phyloP scores from a whole-genome alignment of 805 yeast species.

The Metschnikowia arizonensis region DNA sequence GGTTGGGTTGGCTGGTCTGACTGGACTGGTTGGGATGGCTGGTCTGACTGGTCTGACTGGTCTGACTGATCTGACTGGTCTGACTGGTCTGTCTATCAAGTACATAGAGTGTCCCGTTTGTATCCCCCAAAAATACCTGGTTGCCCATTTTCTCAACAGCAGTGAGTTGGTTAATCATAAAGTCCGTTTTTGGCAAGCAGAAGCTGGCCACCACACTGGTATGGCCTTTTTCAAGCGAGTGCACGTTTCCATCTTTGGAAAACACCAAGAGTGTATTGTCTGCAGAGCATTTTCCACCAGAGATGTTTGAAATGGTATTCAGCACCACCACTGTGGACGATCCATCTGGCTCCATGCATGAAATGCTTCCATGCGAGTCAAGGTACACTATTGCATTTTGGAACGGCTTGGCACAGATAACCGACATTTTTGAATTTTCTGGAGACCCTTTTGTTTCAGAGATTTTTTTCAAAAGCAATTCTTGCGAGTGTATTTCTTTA shows the following conservation, averaged over 20 bases:
- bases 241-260: slow-evolving; percentile 23
- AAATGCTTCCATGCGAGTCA: neutral
- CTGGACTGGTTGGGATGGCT: no score
- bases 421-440: neutral
- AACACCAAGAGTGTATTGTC: slow-evolving; percentile 16
- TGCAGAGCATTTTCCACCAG: slow-evolving; percentile 9
- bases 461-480: no score
- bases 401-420: neutral
- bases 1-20: no score
- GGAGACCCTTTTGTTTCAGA: no score
- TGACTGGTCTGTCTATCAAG: neutral
- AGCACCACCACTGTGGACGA: neutral
- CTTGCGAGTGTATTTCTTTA: no score
- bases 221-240: neutral
- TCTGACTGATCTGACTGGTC: no score
- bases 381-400: neutral
- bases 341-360: neutral
- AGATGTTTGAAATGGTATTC: neutral
- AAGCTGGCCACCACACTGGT: neutral
- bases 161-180: slow-evolving; percentile 31
- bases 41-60: no score
- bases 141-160: slow-evolving; percentile 34
- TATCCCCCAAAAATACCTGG: slow-evolving; percentile 45
- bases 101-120: slow-evolving; percentile 40
- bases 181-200: neutral